Evolutionary conservation across 345 rosid genomes (phyloP).

Genomic region (Punica granatum): DNA sequence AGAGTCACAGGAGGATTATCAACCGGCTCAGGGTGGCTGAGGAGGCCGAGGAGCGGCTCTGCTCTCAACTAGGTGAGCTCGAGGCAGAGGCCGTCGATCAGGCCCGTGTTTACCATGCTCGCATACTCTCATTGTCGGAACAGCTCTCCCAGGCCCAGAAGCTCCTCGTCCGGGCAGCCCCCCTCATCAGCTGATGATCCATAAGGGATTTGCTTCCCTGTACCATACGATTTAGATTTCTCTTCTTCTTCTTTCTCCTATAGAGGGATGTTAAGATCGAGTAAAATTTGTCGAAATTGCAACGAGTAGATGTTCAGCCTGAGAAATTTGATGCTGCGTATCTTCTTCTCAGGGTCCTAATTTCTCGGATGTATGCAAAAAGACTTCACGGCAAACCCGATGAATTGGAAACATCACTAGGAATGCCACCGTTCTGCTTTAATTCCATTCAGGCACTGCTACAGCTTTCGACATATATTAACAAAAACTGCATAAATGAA

Average conservation of each 20-base stretch:
- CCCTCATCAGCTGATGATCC: neutral
- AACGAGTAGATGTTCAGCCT: neutral
- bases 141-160: conserved; percentile 49
- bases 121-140: conserved; percentile 43
- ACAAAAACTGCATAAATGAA: neutral
- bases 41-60: conserved; percentile 80
- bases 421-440: too few relatives aligned
- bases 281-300: neutral
- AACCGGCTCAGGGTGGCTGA: conserved; percentile 61
- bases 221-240: neutral
- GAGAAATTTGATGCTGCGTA: neutral
- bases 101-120: conserved; percentile 62
- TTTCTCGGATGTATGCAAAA: neutral
- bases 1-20: conserved; percentile 29
- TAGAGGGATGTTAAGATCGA: neutral
- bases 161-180: conserved; percentile 8
- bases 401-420: too few relatives aligned
- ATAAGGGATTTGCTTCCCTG: neutral
- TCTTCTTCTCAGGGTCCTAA: neutral
- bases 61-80: conserved; percentile 76
- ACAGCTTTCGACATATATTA: neutral
- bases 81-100: conserved; percentile 72
- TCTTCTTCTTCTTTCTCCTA: neutral
- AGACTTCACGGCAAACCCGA: too few relatives aligned
- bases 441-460: neutral